Base-by-base conservation (phyloP, 2,329 filamentous ascomycete species). In the Decorospora gaudefroyi region DNA sequence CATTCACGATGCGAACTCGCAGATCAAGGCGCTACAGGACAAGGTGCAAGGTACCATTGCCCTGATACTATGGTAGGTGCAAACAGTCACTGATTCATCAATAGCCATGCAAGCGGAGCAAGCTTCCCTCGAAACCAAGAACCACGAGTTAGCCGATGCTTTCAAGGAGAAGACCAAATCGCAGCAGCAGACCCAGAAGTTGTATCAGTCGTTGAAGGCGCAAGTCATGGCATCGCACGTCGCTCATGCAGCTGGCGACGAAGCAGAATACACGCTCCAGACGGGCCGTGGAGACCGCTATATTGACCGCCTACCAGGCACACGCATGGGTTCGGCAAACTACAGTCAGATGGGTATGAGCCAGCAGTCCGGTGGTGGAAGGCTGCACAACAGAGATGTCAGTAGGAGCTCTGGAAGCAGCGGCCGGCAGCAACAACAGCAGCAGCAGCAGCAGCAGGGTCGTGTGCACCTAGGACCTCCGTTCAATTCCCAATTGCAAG, bases 121-220 rank as follows among this genome's bases (percentile, higher is more conserved):
- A 40, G 80, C 85, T 15, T 73, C 74, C 6, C 72, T 92, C 8
- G 76, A 83, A 37, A 78, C 80, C 34, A 90, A 88, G 68, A 88
- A 90, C 51, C 79, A 88, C 12, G 86, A 92, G 23, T 73, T 95
- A 1, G 74, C 77, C 4, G 77, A 83, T 15, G 77, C 82, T 3
- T 85, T 83, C 57, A 80, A 80, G 42, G 85, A 90, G 15, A 93
- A 92, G 65, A 83, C 74, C 54, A 83, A 80, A 32, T 86, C 84
- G 45, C 78, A 88, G 3, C 71, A 83, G 4, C 85, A 89, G 48
- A 80, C 83, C 2, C 87, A 90, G 35, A 78, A 78, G 49, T 69
- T 80, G 15, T 84, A 84, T 56, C 76, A 80, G 31, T 61, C 75
- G 9, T 67, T 84, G 27, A 84, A 84, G 59, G 73, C 75, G 18